Conservation (phyloP, 441 rosid species). For the Theobroma grandiflorum region DNA sequence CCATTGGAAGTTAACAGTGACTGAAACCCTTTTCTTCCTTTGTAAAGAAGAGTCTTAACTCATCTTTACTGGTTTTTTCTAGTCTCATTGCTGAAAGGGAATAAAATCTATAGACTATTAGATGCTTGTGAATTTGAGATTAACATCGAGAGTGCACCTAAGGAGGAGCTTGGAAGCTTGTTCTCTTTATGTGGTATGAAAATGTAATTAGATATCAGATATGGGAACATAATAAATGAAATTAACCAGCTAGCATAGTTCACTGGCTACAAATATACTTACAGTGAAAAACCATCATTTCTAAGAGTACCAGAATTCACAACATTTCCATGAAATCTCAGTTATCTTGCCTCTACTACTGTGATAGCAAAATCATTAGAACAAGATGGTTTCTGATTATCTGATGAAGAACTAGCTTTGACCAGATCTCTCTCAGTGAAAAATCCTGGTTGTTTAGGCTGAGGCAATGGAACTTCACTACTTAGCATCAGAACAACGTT, state of each 20-base stretch:
- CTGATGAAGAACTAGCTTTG: not conserved
- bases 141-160: too few relatives aligned
- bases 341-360: not conserved
- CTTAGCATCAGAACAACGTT: conserved; percentile 40
- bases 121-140: too few relatives aligned
- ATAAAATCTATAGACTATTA: too few relatives aligned
- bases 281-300: not conserved
- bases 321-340: not conserved
- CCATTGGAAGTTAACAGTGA: too few relatives aligned
- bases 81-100: too few relatives aligned
- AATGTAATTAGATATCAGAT: not conserved
- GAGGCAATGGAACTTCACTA: conserved; percentile 12
- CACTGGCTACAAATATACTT: not conserved
- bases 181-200: too few relatives aligned
- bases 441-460: conserved; percentile 37
- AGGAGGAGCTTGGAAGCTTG: too few relatives aligned
- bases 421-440: conserved; percentile 25
- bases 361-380: conserved; percentile 12
- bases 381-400: too few relatives aligned
- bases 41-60: too few relatives aligned
- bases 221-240: not conserved
- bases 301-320: not conserved
- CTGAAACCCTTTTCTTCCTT: too few relatives aligned
- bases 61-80: too few relatives aligned
- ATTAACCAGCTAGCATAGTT: not conserved